These are phyloP conservation scores for Ogataea wickerhamii DNA, from an alignment of 805 yeast genomes.

Conservation along the genomic window DNA sequence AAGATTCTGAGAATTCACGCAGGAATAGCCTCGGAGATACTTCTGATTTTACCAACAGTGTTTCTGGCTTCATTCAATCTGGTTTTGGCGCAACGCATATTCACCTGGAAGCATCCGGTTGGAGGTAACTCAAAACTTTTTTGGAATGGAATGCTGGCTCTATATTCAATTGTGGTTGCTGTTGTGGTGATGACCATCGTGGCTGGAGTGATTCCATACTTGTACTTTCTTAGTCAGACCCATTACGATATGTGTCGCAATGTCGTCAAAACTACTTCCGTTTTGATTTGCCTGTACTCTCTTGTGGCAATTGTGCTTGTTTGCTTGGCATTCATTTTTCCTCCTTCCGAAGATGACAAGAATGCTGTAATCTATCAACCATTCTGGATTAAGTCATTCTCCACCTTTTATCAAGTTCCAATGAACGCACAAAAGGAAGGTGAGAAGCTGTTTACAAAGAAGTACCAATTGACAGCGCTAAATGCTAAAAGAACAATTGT, in stretches of 20 bases:
- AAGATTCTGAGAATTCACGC: conserved; percentile 41
- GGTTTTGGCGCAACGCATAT: conserved; percentile 66
- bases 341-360: conserved; percentile 50
- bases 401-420: conserved; percentile 55
- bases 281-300: conserved; percentile 49
- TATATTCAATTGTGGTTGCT: conserved; percentile 53
- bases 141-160: conserved; percentile 45
- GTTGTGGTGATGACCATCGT: conserved; percentile 66
- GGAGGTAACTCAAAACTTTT: conserved; percentile 53
- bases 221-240: conserved; percentile 46
- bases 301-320: conserved; percentile 49
- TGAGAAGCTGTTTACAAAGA: conserved; percentile 19
- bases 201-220: conserved; percentile 58
- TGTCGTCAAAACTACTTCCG: conserved; percentile 49
- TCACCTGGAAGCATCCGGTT: conserved; percentile 76
- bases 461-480: conserved; percentile 16
- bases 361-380: conserved; percentile 60
- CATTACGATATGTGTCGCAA: conserved; percentile 50
- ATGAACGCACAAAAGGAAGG: conserved; percentile 43
- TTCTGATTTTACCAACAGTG: conserved; percentile 56
- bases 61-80: conserved; percentile 56
- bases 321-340: conserved; percentile 47
- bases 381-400: conserved; percentile 71
- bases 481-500: conserved; percentile 27
- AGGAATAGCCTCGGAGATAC: conserved; percentile 57